Percentiles rank a stretch among this genome's conserved stretches.
Evolutionary conservation across 1,284 basidiomycete genomes (phyloP).

Genomic region (Vanrija pseudolonga): DNA sequence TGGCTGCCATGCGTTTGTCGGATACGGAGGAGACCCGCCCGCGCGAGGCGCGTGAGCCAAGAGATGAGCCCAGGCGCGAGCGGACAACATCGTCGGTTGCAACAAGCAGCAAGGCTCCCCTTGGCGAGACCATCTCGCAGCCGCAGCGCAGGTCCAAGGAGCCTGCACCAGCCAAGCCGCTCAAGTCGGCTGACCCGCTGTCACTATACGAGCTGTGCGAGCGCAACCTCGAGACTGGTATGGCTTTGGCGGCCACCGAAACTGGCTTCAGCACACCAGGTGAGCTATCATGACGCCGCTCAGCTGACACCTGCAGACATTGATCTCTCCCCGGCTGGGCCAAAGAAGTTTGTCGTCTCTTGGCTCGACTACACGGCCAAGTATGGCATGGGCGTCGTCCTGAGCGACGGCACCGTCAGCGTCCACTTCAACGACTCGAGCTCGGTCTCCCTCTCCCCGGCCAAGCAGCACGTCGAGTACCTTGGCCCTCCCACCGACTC

Average conservation of each 20-base stretch:
- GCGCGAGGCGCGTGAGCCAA: too few species aligned
- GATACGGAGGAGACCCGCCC: background rate
- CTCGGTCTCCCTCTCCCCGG: conserved; percentile 74
- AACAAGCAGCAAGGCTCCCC: background rate
- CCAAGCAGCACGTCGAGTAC: conserved; percentile 85
- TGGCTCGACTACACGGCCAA: conserved; percentile 99
- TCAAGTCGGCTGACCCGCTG: background rate
- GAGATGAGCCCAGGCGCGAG: background rate
- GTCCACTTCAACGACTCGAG: conserved; percentile 96
- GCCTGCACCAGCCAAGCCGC: background rate
- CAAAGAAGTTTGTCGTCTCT: conserved; percentile 85
- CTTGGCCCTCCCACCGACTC: conserved; percentile 50
- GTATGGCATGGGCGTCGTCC: conserved; percentile 96
- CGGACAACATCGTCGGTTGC: background rate
- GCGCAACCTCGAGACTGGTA: conserved; percentile 65
- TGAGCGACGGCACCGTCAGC: conserved; percentile 90
- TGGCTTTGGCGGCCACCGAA: conserved; percentile 58
- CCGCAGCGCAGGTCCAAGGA: background rate
- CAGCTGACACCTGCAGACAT: conserved; percentile 16
- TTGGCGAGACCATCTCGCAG: background rate
- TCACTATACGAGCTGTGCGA: conserved; percentile 33
- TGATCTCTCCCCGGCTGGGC: conserved; percentile 56
- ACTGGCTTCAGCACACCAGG: conserved; percentile 48
- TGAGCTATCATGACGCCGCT: conserved; percentile 20
- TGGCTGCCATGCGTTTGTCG: conserved; percentile 55